Percentiles rank a stretch among this genome's conserved stretches.
Conservation (phyloP, 2,329 filamentous ascomycete genomes). For the Diaporthe caulivora region DNA sequence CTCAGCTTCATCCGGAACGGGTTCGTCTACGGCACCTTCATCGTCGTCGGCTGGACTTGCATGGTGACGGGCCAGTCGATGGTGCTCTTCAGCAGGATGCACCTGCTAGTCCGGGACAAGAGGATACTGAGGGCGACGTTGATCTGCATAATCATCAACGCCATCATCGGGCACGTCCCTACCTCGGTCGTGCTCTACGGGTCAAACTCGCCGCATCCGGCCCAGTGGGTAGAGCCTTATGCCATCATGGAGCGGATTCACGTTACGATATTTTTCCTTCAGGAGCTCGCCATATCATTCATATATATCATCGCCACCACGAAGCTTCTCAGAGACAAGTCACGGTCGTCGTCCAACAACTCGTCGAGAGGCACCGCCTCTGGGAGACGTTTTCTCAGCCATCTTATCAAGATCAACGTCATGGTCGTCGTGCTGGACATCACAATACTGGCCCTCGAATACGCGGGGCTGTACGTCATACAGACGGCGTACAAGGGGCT, state of each 20-base stretch:
- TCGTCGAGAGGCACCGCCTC: background rate
- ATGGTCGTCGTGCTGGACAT: conserved; percentile 54
- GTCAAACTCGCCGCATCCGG: conserved; percentile 9
- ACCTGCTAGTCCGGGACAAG: conserved; percentile 67
- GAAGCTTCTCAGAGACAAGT: conserved; percentile 20
- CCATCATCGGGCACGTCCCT: conserved; percentile 64
- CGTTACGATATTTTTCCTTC: conserved; percentile 67
- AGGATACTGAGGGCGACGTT: conserved; percentile 61
- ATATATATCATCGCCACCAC: conserved; percentile 50
- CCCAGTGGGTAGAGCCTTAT: conserved; percentile 50
- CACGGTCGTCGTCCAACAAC: background rate
- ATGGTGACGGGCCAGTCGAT: conserved; percentile 71
- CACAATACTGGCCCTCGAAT: conserved; percentile 49
- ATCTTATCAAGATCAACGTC: conserved; percentile 61
- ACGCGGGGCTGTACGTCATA: conserved; percentile 48
- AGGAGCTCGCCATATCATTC: conserved; percentile 65
- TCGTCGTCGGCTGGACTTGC: conserved; percentile 59
- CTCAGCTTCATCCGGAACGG: conserved; percentile 13
- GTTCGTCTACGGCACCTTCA: background rate
- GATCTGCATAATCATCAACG: conserved; percentile 67
- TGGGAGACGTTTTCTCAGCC: conserved; percentile 39
- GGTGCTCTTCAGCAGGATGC: conserved; percentile 70
- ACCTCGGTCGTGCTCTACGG: conserved; percentile 59
- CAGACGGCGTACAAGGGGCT: conserved; percentile 52
- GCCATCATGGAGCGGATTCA: conserved; percentile 67